Conservation (phyloP, 805 yeast species). For the Yamadazyma sp. region DNA sequence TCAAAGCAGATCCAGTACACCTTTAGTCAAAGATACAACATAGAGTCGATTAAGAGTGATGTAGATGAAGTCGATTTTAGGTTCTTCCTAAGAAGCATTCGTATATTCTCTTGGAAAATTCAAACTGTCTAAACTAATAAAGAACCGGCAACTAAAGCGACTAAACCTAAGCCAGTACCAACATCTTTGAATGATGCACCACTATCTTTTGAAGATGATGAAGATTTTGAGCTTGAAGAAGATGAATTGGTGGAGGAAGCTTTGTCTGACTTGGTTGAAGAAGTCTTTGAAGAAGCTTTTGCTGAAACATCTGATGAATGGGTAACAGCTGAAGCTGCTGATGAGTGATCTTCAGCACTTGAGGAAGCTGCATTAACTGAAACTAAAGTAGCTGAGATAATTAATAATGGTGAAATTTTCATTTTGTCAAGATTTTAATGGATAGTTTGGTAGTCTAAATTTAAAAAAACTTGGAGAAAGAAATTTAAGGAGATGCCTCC, state of each 20-base stretch:
- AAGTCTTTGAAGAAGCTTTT: slow-evolving; percentile 2
- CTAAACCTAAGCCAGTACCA: slow-evolving; percentile 12
- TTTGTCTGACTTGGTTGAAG: slow-evolving; percentile 1
- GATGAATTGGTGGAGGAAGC: slow-evolving; percentile 4
- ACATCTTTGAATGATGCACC: slow-evolving; percentile 6
- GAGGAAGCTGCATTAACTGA: slow-evolving; percentile 11
- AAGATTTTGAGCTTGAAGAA: neutral
- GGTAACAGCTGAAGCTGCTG: slow-evolving; percentile 6
- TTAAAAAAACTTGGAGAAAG: neutral
- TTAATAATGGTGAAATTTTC: slow-evolving; percentile 12
- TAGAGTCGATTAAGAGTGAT: too few species aligned
- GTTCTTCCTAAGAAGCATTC: too few species aligned
- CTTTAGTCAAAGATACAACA: too few species aligned
- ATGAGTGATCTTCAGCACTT: slow-evolving; percentile 3
- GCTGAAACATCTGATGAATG: slow-evolving; percentile 2
- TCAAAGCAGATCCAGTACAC: too few species aligned
- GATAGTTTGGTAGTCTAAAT: neutral
- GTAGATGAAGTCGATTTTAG: too few species aligned
- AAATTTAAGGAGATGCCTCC: too few species aligned
- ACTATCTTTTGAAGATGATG: slow-evolving; percentile 3
- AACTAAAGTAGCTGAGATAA: slow-evolving; percentile 8
- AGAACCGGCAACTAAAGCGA: slow-evolving; percentile 15
- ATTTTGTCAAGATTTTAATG: slow-evolving; percentile 1
- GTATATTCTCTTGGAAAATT: too few species aligned
- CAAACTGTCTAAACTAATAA: slow-evolving; percentile 14